Percentiles rank a stretch among this genome's conserved stretches.
These are phyloP conservation scores for Pelagomonas calceolata DNA, from an alignment of 108 stramenopile species.

Conservation along the genomic window DNA sequence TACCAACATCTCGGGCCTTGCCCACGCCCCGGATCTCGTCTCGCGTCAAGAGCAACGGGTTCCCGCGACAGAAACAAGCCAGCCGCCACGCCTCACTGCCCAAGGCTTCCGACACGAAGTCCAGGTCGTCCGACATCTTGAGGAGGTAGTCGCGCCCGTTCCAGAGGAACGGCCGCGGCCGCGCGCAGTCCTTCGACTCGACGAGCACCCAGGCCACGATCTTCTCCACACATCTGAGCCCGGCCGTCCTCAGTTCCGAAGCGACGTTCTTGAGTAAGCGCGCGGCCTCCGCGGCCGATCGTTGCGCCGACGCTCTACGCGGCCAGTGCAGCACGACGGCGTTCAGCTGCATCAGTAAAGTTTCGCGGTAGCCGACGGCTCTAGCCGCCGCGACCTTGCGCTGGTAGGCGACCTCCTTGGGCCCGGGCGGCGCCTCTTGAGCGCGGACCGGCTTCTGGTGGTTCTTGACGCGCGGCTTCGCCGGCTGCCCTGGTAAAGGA, in stretches of 20 bases:
- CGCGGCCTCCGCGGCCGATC: constrained; percentile 4
- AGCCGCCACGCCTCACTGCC: constrained; percentile 13
- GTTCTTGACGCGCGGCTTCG: too few relatives aligned
- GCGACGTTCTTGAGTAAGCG: constrained; percentile 10
- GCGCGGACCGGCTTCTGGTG: too few relatives aligned
- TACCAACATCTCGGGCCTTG: not conserved
- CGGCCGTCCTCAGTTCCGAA: constrained; percentile 9
- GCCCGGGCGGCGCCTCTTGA: not conserved
- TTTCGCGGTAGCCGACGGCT: constrained; percentile 12
- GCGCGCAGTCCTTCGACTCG: constrained; percentile 2
- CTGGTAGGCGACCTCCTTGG: constrained; percentile 4
- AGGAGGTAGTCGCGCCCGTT: constrained; percentile 28
- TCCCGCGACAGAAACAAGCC: constrained; percentile 8
- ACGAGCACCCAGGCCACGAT: constrained; percentile 30
- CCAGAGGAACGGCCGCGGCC: constrained; percentile 27
- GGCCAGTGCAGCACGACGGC: constrained; percentile 16
- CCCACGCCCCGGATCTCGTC: constrained; percentile 11
- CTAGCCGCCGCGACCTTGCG: constrained; percentile 12
- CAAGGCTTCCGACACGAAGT: constrained; percentile 22
- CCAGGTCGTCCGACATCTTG: constrained; percentile 26
- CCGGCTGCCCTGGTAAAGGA: too few relatives aligned
- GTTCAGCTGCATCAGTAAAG: constrained; percentile 16
- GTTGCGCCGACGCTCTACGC: not conserved
- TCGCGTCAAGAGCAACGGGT: constrained; percentile 23
- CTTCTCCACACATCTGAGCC: constrained; percentile 28